A percentile compares a stretch with the other conserved stretches of the same genome.
Evolutionary conservation across 352 stramenopile species (phyloP).

Genomic region (Aphanomyces invadans): DNA sequence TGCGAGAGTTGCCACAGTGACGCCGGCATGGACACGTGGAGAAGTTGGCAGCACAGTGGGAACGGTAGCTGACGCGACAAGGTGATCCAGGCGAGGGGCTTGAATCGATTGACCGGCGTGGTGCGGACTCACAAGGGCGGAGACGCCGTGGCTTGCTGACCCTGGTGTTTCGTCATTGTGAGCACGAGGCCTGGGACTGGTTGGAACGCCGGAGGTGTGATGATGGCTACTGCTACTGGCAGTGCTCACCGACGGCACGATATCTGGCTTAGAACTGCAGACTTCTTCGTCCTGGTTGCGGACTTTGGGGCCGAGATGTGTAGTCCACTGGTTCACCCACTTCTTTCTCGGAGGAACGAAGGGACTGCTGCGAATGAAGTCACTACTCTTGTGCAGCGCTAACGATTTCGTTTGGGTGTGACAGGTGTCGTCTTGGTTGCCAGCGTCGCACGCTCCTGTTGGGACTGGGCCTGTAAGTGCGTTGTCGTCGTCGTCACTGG

Average conservation of each 20-base stretch:
- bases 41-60: too few species aligned
- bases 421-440: neutral
- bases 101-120: neutral
- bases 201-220: too few species aligned
- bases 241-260: too few species aligned
- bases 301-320: conserved; percentile 1
- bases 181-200: too few species aligned
- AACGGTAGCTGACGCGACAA: neutral
- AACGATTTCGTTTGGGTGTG: conserved; percentile 1
- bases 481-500: conserved; percentile 27
- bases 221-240: too few species aligned
- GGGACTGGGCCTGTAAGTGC: too few species aligned
- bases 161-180: too few species aligned
- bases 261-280: too few species aligned
- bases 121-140: neutral
- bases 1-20: too few species aligned
- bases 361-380: neutral
- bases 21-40: too few species aligned
- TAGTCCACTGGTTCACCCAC: conserved; percentile 12
- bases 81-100: neutral
- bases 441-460: neutral
- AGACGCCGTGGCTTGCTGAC: too few species aligned
- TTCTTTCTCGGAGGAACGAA: conserved; percentile 23
- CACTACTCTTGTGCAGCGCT: conserved; percentile 24
- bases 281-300: neutral